phyloP scores from a whole-genome alignment of 441 rosid genomes.

The Biscutella laevigata region DNA sequence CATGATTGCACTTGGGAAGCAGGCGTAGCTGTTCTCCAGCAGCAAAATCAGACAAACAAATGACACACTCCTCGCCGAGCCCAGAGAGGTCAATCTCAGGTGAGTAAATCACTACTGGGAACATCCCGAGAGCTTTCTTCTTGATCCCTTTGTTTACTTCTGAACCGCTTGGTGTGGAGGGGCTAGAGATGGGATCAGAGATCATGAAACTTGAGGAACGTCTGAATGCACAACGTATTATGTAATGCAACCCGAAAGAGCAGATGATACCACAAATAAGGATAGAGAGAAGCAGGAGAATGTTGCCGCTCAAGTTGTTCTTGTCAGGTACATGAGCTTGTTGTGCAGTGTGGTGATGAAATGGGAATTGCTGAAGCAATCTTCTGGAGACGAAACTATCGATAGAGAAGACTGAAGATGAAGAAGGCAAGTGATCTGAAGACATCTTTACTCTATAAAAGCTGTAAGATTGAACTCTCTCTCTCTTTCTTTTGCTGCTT shows the following conservation, averaged over 20 bases:
- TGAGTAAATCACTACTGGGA: slow-evolving; percentile 41
- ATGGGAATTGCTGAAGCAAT: slow-evolving; percentile 22
- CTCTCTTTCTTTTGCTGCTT: background rate
- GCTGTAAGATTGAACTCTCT: background rate
- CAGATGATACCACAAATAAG: slow-evolving; percentile 45
- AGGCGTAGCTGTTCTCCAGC: slow-evolving; percentile 24
- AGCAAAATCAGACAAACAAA: slow-evolving; percentile 26
- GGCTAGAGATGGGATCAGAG: slow-evolving; percentile 17
- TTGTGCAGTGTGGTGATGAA: slow-evolving; percentile 7
- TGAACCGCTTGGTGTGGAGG: slow-evolving; percentile 22
- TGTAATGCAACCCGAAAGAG: slow-evolving; percentile 36
- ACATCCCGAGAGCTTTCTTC: slow-evolving; percentile 40
- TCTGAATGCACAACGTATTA: slow-evolving; percentile 35
- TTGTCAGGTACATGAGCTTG: slow-evolving; percentile 18
- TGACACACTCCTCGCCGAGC: slow-evolving; percentile 26
- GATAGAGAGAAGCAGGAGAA: slow-evolving; percentile 38
- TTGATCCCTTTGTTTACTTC: slow-evolving; percentile 35
- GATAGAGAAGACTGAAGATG: slow-evolving; percentile 14
- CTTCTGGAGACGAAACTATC: slow-evolving; percentile 16
- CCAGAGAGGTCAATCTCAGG: slow-evolving; percentile 19
- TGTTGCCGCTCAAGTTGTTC: slow-evolving; percentile 34
- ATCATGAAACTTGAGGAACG: slow-evolving; percentile 25
- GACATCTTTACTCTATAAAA: slow-evolving; percentile 17
- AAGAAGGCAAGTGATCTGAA: slow-evolving; percentile 16
- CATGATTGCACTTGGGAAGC: slow-evolving; percentile 30